phyloP scores from a whole-genome alignment of 139 green algal genomes.

The Desmodesmus armatus region DNA sequence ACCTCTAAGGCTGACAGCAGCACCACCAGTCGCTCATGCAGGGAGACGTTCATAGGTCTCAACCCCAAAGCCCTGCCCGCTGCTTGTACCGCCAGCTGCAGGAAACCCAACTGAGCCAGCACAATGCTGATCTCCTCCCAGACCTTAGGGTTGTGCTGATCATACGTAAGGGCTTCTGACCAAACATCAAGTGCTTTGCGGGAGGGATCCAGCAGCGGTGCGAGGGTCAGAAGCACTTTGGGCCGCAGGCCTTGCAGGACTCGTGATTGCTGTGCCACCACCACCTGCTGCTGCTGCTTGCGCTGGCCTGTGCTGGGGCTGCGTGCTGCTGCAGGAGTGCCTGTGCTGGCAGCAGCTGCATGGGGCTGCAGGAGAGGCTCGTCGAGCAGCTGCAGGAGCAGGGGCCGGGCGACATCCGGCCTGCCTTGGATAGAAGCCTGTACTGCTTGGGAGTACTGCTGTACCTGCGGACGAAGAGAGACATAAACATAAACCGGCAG shows the following conservation, averaged over 20 bases:
- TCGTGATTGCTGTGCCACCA: background rate
- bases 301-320: no score
- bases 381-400: no score
- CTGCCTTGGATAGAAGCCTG: no score
- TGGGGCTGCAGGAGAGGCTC: no score
- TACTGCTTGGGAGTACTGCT: no score
- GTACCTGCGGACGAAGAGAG: no score
- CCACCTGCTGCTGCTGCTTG: background rate
- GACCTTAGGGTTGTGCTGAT: background rate
- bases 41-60: background rate
- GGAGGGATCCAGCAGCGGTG: background rate
- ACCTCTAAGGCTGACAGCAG: background rate
- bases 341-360: no score
- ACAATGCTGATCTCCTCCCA: conserved; percentile 20
- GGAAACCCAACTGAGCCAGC: background rate
- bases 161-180: background rate
- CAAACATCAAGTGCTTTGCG: background rate
- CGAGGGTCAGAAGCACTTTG: conserved; percentile 7
- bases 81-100: conserved; percentile 5
- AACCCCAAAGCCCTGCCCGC: background rate
- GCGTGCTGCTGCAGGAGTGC: no score
- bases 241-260: conserved; percentile 14
- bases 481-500: no score
- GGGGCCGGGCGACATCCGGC: no score
- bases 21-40: conserved; percentile 10